Conservation (phyloP, 805 yeast genomes). For the Candida pseudofarinosa region DNA sequence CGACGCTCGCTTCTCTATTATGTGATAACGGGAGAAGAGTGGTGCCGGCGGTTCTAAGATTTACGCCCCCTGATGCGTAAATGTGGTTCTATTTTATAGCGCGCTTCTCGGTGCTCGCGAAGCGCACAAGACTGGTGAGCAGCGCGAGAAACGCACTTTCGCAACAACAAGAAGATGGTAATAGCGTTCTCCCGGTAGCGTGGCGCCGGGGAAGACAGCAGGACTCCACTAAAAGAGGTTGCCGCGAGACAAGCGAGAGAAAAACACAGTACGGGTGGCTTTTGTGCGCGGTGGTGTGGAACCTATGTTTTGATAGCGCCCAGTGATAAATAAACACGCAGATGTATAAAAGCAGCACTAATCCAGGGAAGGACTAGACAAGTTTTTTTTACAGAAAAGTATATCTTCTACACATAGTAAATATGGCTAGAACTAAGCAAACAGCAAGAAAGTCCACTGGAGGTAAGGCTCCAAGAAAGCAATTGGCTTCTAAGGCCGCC, state of each 20-base stretch:
- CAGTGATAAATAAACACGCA: background rate
- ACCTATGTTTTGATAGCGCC: background rate
- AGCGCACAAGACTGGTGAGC: background rate
- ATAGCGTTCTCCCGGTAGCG: no score
- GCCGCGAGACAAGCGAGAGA: background rate
- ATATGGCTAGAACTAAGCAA: slow-evolving; percentile 46
- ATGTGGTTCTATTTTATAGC: background rate
- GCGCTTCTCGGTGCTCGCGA: background rate
- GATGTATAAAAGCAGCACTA: background rate
- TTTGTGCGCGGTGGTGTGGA: background rate
- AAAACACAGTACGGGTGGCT: background rate
- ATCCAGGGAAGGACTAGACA: no score
- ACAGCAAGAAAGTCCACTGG: slow-evolving; percentile 48
- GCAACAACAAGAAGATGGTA: background rate
- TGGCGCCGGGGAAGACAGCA: no score
- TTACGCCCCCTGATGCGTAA: background rate
- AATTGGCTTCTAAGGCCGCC: slow-evolving; percentile 46
- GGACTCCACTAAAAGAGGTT: background rate
- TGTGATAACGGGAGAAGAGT: background rate
- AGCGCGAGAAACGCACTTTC: background rate
- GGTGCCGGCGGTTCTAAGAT: background rate
- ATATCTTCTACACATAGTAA: slow-evolving; percentile 2
- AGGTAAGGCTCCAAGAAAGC: slow-evolving; percentile 49
- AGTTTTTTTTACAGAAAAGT: background rate
- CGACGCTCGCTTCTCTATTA: background rate